Evolutionary conservation across 768 basidiomycete genomes (phyloP), one percentile per base, ranked within the genome.

Genomic region (Suillus variegatus): DNA sequence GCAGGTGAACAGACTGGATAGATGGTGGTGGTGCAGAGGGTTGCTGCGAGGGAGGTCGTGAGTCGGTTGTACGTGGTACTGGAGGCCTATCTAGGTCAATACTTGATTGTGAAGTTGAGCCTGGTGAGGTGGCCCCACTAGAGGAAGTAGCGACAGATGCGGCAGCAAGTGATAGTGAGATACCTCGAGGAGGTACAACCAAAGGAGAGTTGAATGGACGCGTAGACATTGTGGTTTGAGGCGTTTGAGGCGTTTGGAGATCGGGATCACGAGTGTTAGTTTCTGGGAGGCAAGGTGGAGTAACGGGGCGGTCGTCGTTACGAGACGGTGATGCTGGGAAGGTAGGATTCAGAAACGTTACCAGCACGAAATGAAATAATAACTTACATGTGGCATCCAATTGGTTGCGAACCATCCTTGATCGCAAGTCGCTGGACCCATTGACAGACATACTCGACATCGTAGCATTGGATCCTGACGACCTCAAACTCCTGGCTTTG

Each of bases 341-440:
- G 38, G 13, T 4, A 35, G 38, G 49, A 40, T 40, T 65, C 6
- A 52, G 18, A 40, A 61, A n/a, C 0, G 38, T 51, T 9, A 52
- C 40, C 32, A 54, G 28, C 51, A 13, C 32, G 4, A 25, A 61
- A 38, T 47, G 10, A 58, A 0, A 18, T 40, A 16, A 54, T n/a
- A 6, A 58, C 44, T 25, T 35, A 82, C 82, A 73, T 62, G 76
- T 71, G 12, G 78, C 72, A 55, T 79, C 81, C 25, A 79, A 78
- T 35, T 71, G 65, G 58, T 72, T 68, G 49, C 75, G 71, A 32
- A 65, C 54, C 64, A 73, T 43, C 44, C 69, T 61, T 4, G 63
- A 49, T 44, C 73, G 70, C 18, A 72, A 74, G 54, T 82, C 79
- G 18, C 65, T 41, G 32, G 69, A 62, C 6, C 61, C 67, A 46